phyloP scores from a whole-genome alignment of 2,329 filamentous ascomycete species.

The Fusarium sp. region DNA sequence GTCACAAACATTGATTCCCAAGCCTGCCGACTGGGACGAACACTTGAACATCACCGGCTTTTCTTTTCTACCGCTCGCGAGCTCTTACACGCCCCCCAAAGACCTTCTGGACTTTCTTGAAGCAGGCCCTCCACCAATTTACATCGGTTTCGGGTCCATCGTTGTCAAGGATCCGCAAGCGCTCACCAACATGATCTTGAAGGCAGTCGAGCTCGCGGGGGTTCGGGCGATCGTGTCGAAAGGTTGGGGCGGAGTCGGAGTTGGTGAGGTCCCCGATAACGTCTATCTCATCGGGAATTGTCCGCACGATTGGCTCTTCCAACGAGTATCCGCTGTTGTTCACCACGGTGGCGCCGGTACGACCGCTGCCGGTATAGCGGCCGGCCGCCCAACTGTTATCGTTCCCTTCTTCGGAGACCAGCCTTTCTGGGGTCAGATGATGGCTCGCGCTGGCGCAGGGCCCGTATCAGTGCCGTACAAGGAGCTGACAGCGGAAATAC shows the following conservation, averaged over 20 bases:
- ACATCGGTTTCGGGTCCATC: conserved; percentile 74
- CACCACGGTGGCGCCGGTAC: conserved; percentile 74
- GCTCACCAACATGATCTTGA: conserved; percentile 66
- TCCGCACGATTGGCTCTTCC: conserved; percentile 74
- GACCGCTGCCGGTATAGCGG: conserved; percentile 69
- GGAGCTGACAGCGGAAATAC: conserved; percentile 63
- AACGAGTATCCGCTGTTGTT: conserved; percentile 65
- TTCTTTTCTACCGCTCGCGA: conserved; percentile 65
- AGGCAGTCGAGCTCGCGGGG: conserved; percentile 65
- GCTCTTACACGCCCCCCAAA: conserved; percentile 60
- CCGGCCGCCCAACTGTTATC: conserved; percentile 69
- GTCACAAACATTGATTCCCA: conserved; percentile 73
- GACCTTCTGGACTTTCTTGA: conserved; percentile 65
- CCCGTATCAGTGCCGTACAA: conserved; percentile 67
- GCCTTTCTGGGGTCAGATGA: conserved; percentile 73
- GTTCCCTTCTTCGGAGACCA: conserved; percentile 74
- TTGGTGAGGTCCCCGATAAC: conserved; percentile 56
- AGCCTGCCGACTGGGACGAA: conserved; percentile 68
- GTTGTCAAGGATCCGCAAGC: conserved; percentile 69
- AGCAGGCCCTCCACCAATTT: conserved; percentile 67
- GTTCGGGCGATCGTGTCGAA: conserved; percentile 70
- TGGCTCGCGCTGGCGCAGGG: conserved; percentile 68
- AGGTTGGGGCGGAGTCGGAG: conserved; percentile 71
- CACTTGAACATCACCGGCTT: conserved; percentile 71
- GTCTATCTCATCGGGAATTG: conserved; percentile 71